Conservation (phyloP, 148 eudicot genomes). For the Rhododendron mucronatum region DNA sequence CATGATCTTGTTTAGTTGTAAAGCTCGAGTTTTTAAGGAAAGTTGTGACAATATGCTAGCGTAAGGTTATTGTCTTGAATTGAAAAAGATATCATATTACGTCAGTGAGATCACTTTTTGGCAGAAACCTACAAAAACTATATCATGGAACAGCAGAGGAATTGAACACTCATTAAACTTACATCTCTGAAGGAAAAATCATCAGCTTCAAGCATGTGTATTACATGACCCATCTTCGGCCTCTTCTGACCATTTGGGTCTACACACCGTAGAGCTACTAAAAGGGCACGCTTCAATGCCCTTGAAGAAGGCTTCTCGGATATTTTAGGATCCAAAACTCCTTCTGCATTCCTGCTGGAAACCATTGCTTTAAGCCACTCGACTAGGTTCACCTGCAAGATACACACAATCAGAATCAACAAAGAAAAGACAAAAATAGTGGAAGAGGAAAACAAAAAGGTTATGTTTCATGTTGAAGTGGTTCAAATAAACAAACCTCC, state of each 20-base stretch:
- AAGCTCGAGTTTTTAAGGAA: neutral
- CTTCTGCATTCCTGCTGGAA: constrained; percentile 62
- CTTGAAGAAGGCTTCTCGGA: constrained; percentile 76
- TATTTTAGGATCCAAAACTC: constrained; percentile 74
- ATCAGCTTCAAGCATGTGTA: constrained; percentile 89
- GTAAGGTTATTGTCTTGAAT: neutral
- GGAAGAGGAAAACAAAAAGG: neutral
- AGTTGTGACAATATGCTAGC: neutral
- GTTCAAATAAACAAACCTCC: constrained; percentile 47
- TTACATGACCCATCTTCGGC: constrained; percentile 86
- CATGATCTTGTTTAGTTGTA: neutral
- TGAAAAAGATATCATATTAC: neutral
- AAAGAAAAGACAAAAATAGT: neutral
- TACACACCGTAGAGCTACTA: constrained; percentile 83
- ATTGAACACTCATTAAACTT: constrained; percentile 20
- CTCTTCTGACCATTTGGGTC: constrained; percentile 89
- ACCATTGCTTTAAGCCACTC: constrained; percentile 93
- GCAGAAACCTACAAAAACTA: neutral
- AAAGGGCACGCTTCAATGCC: constrained; percentile 68
- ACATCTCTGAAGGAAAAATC: constrained; percentile 78
- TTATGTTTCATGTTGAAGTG: neutral
- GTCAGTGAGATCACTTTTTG: neutral
- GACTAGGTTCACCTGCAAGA: constrained; percentile 68
- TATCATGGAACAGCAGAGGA: neutral
- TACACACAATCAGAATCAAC: neutral